Evolutionary conservation across 106 monocot species (phyloP).

Genomic region (Phalaenopsis aphrodite): DNA sequence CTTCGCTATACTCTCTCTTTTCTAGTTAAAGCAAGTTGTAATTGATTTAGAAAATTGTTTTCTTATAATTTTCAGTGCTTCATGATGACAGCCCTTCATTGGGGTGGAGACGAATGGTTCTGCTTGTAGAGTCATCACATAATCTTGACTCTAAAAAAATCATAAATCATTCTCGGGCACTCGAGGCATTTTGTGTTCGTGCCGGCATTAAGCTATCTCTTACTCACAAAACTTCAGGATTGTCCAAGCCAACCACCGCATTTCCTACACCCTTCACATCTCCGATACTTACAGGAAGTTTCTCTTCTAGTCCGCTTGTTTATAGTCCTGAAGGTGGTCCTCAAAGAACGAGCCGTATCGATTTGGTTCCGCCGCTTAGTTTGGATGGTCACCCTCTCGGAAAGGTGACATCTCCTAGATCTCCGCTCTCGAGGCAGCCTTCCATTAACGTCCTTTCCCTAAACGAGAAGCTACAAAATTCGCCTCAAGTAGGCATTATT

Average conservation of each 20-base stretch:
- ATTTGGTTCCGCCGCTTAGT: slow-evolving; percentile 81
- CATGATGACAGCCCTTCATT: slow-evolving; percentile 60
- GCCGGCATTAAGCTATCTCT: slow-evolving; percentile 59
- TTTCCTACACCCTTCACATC: slow-evolving; percentile 73
- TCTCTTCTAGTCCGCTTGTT: slow-evolving; percentile 85
- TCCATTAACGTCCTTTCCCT: slow-evolving; percentile 43
- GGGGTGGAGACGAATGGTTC: slow-evolving; percentile 83
- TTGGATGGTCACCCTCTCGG: slow-evolving; percentile 60
- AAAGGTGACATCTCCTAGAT: slow-evolving; percentile 52
- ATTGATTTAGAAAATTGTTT: slow-evolving; percentile 4
- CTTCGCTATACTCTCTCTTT: background rate
- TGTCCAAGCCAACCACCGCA: slow-evolving; percentile 40
- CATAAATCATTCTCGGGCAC: slow-evolving; percentile 60
- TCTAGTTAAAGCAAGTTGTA: background rate
- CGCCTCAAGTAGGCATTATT: slow-evolving; percentile 84
- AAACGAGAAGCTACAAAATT: slow-evolving; percentile 80
- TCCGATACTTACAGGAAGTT: slow-evolving; percentile 87
- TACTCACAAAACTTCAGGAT: slow-evolving; percentile 27
- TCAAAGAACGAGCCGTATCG: slow-evolving; percentile 50
- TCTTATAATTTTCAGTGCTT: slow-evolving; percentile 19
- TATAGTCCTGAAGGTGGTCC: slow-evolving; percentile 75
- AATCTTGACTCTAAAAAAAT: slow-evolving; percentile 52
- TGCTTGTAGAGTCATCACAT: slow-evolving; percentile 74
- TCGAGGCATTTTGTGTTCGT: slow-evolving; percentile 74
- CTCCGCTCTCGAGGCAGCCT: slow-evolving; percentile 63